Conservation (phyloP, 306 rosid genomes). For the Inga laurina region DNA sequence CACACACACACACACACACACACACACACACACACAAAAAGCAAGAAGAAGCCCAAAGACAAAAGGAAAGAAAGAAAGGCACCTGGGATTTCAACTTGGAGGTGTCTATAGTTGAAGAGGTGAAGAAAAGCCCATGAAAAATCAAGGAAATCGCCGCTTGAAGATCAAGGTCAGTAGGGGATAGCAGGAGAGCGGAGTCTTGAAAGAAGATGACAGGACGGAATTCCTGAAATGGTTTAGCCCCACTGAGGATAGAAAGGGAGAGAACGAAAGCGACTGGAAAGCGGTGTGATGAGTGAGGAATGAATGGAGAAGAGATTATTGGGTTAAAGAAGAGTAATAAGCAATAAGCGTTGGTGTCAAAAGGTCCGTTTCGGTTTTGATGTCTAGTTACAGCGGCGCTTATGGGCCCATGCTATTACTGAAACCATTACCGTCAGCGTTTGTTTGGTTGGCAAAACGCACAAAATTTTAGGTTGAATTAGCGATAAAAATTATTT, state of each 20-base stretch:
- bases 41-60: not conserved
- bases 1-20: not conserved
- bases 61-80: not conserved
- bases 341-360: not conserved
- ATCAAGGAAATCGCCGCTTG: not conserved
- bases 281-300: not conserved
- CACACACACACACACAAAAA: not conserved
- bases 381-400: not conserved
- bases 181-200: not conserved
- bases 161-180: not conserved
- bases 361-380: not conserved
- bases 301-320: not conserved
- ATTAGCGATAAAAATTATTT: too few relatives aligned
- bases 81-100: slow-evolving; percentile 33
- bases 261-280: not conserved
- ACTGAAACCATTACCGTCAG: too few relatives aligned
- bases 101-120: not conserved
- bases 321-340: not conserved
- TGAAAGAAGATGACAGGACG: not conserved
- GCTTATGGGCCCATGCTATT: not conserved
- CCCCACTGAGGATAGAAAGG: not conserved
- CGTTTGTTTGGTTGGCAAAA: too few relatives aligned
- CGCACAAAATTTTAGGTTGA: too few relatives aligned
- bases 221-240: not conserved
- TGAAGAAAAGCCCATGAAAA: not conserved